Conservation (phyloP, 1,284 basidiomycete genomes). For the Austroboletus novae-zelandiae region DNA sequence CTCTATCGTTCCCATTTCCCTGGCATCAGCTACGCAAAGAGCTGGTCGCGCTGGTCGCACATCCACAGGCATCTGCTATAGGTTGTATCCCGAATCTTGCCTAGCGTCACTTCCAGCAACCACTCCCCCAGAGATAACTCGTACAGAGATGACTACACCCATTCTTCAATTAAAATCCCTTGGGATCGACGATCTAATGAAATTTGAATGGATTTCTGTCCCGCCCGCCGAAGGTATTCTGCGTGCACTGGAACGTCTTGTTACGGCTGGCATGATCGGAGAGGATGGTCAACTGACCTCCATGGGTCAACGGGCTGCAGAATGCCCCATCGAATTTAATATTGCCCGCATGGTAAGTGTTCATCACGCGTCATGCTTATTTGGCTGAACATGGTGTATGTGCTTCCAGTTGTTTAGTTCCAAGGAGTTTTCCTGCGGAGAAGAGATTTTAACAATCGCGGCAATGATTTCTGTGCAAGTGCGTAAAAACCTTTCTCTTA, state of each 20-base stretch:
- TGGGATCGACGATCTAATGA: slow-evolving; percentile 94
- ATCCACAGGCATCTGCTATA: slow-evolving; percentile 86
- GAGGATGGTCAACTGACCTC: slow-evolving; percentile 65
- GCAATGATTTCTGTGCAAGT: slow-evolving; percentile 93
- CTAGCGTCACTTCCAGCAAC: slow-evolving; percentile 60
- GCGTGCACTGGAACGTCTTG: slow-evolving; percentile 75
- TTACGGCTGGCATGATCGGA: slow-evolving; percentile 69
- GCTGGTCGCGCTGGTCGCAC: slow-evolving; percentile 92
- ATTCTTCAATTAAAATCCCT: slow-evolving; percentile 92
- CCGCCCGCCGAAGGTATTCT: slow-evolving; percentile 88
- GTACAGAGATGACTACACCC: slow-evolving; percentile 84
- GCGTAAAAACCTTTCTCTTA: slow-evolving; percentile 7
- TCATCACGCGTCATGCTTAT: neutral
- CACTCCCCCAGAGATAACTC: slow-evolving; percentile 86
- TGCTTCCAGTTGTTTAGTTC: slow-evolving; percentile 79
- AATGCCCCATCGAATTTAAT: slow-evolving; percentile 75
- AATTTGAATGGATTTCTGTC: slow-evolving; percentile 90
- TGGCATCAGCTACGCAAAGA: slow-evolving; percentile 84
- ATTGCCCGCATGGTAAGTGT: slow-evolving; percentile 69
- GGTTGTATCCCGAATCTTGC: slow-evolving; percentile 77
- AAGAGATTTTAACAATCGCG: slow-evolving; percentile 93
- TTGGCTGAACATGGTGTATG: neutral
- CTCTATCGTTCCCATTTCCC: slow-evolving; percentile 74
- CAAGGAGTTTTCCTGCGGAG: slow-evolving; percentile 80
- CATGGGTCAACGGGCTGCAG: slow-evolving; percentile 70